A percentile compares a stretch with the other conserved stretches of the same genome.
These are phyloP conservation scores for Sequoia sempervirens DNA, from an alignment of 75 land plant species.

Conservation along the genomic window DNA sequence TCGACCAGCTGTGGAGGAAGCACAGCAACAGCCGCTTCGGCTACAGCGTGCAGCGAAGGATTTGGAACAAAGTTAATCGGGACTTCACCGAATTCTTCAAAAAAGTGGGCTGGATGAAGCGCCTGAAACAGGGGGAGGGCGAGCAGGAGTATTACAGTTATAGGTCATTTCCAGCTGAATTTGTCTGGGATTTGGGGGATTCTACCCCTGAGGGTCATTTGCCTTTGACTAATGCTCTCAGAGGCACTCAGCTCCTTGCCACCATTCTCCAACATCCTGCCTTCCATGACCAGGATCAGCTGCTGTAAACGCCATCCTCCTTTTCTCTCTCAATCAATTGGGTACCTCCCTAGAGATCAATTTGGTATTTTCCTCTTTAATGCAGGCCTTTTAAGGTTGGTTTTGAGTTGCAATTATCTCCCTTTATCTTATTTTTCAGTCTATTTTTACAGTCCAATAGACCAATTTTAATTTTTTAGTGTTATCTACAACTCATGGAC, in stretches of 20 bases:
- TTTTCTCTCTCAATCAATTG: no score
- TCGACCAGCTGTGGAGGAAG: constrained; percentile 70
- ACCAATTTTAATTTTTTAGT: no score
- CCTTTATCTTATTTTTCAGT: no score
- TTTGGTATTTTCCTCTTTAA: no score
- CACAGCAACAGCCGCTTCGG: constrained; percentile 77
- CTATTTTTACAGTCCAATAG: no score
- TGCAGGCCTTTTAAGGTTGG: no score
- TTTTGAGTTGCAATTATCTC: no score
- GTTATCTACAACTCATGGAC: no score
- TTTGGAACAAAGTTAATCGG: constrained; percentile 51
- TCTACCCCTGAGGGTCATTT: constrained; percentile 84
- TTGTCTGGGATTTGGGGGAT: constrained; percentile 68
- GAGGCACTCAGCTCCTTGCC: constrained; percentile 80
- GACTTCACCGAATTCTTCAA: constrained; percentile 76
- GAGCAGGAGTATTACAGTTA: constrained; percentile 73
- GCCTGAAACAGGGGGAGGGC: constrained; percentile 31
- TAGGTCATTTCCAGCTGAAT: constrained; percentile 81
- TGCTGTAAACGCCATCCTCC: no score
- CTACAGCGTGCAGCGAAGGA: constrained; percentile 76
- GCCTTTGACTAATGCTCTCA: constrained; percentile 84
- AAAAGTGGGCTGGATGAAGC: constrained; percentile 88
- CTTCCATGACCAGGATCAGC: constrained; percentile 33
- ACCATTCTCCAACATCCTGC: constrained; percentile 74
- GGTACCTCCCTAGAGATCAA: no score